phyloP scores from a whole-genome alignment of 768 basidiomycete genomes.

The Tremella yokohamensis region DNA sequence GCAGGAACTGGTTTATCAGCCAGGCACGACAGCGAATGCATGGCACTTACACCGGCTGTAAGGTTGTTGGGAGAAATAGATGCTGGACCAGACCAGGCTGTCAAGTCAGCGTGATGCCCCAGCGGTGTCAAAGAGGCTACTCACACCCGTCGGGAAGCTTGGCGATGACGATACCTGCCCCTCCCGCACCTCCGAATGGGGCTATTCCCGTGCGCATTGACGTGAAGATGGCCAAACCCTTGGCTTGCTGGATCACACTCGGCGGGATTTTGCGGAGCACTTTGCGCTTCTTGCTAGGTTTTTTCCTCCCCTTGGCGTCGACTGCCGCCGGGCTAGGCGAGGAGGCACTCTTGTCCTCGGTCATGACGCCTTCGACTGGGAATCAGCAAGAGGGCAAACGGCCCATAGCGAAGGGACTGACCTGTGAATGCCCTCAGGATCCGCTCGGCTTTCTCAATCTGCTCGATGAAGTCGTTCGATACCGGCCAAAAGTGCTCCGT shows the following conservation, averaged over 20 bases:
- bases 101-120: conserved; percentile 4
- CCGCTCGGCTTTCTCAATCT: conserved; percentile 50
- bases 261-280: conserved; percentile 51
- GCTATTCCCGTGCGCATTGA: conserved; percentile 48
- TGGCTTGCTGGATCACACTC: conserved; percentile 36
- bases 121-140: conserved; percentile 1
- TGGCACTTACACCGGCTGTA: conserved; percentile 38
- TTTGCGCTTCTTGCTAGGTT: conserved; percentile 30
- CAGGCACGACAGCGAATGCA: not conserved
- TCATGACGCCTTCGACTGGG: conserved; percentile 32
- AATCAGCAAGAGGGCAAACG: not conserved
- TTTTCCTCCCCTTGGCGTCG: conserved; percentile 1
- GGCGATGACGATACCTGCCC: conserved; percentile 50
- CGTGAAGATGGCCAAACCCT: conserved; percentile 50
- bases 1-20: conserved; percentile 34
- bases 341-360: conserved; percentile 15
- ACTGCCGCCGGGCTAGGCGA: conserved; percentile 12
- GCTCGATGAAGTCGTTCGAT: conserved; percentile 46
- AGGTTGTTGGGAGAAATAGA: conserved; percentile 49
- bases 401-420: conserved; percentile 17
- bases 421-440: conserved; percentile 50
- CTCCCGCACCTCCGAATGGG: conserved; percentile 51
- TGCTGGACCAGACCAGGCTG: conserved; percentile 50
- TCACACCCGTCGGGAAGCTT: conserved; percentile 49
- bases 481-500: conserved; percentile 50